Conservation (phyloP, 1,284 basidiomycete genomes). For the Meripilus lineatus region DNA sequence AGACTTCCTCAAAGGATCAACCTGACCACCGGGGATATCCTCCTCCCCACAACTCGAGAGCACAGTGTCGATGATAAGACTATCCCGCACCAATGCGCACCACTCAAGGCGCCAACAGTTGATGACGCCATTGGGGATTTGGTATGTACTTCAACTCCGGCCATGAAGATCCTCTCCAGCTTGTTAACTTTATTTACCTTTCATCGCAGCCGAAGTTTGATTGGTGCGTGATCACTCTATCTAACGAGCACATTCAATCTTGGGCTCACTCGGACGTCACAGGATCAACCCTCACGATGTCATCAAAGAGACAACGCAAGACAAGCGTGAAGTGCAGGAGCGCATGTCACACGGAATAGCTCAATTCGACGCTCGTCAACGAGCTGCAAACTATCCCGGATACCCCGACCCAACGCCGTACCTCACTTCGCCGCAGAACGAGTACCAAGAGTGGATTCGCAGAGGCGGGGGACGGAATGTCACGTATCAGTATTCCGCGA, state of each 20-base stretch:
- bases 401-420: slow-evolving; percentile 43
- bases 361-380: slow-evolving; percentile 32
- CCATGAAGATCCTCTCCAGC: slow-evolving; percentile 3
- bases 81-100: slow-evolving; percentile 45
- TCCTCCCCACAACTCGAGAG: slow-evolving; percentile 15
- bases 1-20: slow-evolving; percentile 22
- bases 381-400: slow-evolving; percentile 31
- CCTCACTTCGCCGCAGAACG: slow-evolving; percentile 40
- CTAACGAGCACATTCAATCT: too few species aligned
- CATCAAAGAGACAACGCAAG: slow-evolving; percentile 26
- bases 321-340: slow-evolving; percentile 26
- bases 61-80: slow-evolving; percentile 20
- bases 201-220: slow-evolving; percentile 58
- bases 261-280: too few species aligned
- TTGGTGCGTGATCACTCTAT: too few species aligned
- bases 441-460: slow-evolving; percentile 57
- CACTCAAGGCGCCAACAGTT: slow-evolving; percentile 50
- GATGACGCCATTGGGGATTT: slow-evolving; percentile 62
- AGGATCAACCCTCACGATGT: slow-evolving; percentile 46
- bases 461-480: too few species aligned
- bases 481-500: slow-evolving; percentile 46
- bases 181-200: neutral
- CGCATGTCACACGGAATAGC: slow-evolving; percentile 38
- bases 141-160: slow-evolving; percentile 33
- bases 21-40: slow-evolving; percentile 35